Evolutionary conservation across 495 filamentous ascomycete genomes (phyloP).

Genomic region (Trypethelium eluteriae): DNA sequence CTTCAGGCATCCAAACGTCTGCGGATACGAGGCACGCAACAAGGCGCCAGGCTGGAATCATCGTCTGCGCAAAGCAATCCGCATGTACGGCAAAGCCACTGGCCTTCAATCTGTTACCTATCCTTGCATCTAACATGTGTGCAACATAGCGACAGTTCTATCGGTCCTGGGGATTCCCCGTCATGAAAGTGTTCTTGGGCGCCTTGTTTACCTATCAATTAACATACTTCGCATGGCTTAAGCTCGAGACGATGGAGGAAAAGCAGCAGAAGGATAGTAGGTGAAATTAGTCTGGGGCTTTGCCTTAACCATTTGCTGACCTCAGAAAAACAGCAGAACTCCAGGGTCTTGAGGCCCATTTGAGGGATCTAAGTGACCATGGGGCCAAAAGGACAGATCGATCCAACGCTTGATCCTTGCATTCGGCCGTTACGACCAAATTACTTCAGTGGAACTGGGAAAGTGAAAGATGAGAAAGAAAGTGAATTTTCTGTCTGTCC

Average conservation of each 20-base stretch:
- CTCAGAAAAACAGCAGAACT: background rate
- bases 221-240: conserved; percentile 75
- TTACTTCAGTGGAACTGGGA: background rate
- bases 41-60: background rate
- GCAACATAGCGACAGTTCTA: conserved; percentile 60
- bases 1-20: conserved; percentile 6
- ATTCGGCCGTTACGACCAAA: background rate
- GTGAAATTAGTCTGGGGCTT: background rate
- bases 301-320: background rate
- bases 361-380: background rate
- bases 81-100: background rate
- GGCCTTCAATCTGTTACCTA: too few relatives aligned
- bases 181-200: conserved; percentile 77
- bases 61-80: background rate
- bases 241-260: conserved; percentile 71
- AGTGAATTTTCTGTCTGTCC: background rate
- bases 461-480: background rate
- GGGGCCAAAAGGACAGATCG: conserved; percentile 4
- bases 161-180: conserved; percentile 66
- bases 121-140: background rate
- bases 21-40: background rate
- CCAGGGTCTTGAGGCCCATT: background rate
- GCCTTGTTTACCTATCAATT: conserved; percentile 85
- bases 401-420: background rate
- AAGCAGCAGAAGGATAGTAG: conserved; percentile 49